These are phyloP conservation scores for Marchantia polymorpha DNA, from an alignment of 225 moss, liverwort and hornwort genomes.

Conservation along the genomic window DNA sequence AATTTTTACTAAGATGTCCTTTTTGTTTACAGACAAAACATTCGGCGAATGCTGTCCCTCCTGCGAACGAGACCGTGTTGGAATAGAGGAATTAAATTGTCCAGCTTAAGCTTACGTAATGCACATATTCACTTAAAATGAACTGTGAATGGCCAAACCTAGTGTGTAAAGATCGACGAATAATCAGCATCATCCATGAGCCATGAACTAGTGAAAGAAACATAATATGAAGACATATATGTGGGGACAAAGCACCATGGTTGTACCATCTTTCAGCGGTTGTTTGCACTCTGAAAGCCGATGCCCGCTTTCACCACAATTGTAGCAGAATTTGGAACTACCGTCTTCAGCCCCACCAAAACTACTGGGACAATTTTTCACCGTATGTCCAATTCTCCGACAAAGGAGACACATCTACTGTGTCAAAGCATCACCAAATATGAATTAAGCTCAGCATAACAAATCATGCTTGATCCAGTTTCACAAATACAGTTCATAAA, in stretches of 20 bases:
- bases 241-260: neutral
- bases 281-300: conserved; percentile 41
- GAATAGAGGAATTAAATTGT: no score
- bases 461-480: neutral
- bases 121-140: no score
- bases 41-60: conserved; percentile 39
- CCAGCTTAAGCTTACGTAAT: no score
- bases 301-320: conserved; percentile 46
- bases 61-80: conserved; percentile 1
- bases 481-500: no score
- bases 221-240: no score
- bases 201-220: no score
- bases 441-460: neutral
- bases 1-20: conserved; percentile 43
- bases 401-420: conserved; percentile 40
- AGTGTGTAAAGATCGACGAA: no score
- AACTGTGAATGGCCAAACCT: no score
- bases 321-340: conserved; percentile 35
- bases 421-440: neutral
- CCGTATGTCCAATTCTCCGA: conserved; percentile 38
- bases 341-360: conserved; percentile 26
- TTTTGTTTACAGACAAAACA: conserved; percentile 44
- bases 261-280: conserved; percentile 28
- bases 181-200: no score
- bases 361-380: conserved; percentile 37